Base-by-base conservation (phyloP, 2,329 filamentous ascomycete species). In the Apiospora marii region DNA sequence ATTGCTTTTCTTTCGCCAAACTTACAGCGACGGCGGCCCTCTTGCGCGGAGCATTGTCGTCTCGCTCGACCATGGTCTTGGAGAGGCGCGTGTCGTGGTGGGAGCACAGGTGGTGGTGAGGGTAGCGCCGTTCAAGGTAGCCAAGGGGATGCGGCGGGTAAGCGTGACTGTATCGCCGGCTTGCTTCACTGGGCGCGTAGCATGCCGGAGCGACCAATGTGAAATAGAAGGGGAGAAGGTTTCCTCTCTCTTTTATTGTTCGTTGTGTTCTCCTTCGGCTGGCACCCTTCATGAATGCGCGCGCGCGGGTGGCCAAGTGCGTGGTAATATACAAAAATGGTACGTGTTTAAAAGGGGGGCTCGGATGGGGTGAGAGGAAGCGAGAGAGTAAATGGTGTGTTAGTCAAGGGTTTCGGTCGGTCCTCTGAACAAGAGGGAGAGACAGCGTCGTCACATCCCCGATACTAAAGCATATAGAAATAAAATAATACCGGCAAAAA, bases 11-110 rank as follows among this genome's bases (percentile, higher is more conserved):
- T n/a, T n/a, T n/a, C n/a, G n/a, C n/a, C n/a, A n/a, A 58, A 51
- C 88, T 83, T 83, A 91, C 89, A 73, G 89, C 89, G 73, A 91
- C 87, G 37, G 88, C 86, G 76, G 90, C 90, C 49, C 89, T 84
- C 82, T 90, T 90, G 68, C 88, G 83, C 73, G 88, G 86, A 12
- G 82, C 79, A 14, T 87, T 84, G 8, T 86, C 85, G 43, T 84
- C 83, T 53, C 81, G 77, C 67, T 86, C 85, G 22, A 82, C 76
- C 83, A 86, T 85, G 61, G 79, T 83, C 58, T 64, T 64, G 61
- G 79, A 74, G n/a, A 80, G 74, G 72, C 82, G 77, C 53, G 76
- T 74, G 72, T 84, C 82, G 76, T 82, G 81, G 75, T 82, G 81
- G 10, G 81, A 80, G n/a, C 80, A 75, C 16, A 82, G 77, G 19